Percentiles rank a stretch among this genome's conserved stretches.
Evolutionary conservation across 1,284 basidiomycete species (phyloP).

Genomic region (Sutorius eximius): DNA sequence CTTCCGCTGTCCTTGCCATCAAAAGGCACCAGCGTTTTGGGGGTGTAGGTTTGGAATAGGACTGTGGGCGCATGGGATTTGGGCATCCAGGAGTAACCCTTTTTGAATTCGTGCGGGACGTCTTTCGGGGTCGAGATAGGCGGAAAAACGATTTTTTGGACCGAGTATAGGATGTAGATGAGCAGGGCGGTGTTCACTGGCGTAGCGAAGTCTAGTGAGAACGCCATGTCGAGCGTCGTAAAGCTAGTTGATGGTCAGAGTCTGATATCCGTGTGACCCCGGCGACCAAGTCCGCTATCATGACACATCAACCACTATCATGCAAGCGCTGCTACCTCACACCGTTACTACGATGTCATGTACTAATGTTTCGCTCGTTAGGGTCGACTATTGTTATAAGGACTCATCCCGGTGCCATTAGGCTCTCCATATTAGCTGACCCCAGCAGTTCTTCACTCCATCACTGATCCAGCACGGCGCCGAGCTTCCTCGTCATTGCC

Average conservation of each 20-base stretch:
- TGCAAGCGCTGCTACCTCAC: no score
- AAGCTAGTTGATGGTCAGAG: not conserved
- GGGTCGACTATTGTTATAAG: no score
- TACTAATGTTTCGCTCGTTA: no score
- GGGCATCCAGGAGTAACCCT: slow-evolving; percentile 86
- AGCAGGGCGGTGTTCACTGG: slow-evolving; percentile 76
- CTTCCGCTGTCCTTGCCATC: slow-evolving; percentile 66
- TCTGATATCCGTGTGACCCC: slow-evolving; percentile 3
- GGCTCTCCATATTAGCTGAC: not conserved
- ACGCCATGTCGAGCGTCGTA: slow-evolving; percentile 20
- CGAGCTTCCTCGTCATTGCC: not conserved
- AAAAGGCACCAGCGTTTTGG: slow-evolving; percentile 68
- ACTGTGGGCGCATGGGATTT: slow-evolving; percentile 75
- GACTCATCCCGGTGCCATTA: not conserved
- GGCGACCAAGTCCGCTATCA: not conserved
- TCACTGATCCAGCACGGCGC: not conserved
- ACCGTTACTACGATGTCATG: no score
- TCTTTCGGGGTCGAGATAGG: slow-evolving; percentile 46
- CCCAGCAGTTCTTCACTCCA: not conserved
- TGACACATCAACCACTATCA: not conserved
- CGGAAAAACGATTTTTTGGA: slow-evolving; percentile 74
- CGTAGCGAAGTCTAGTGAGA: slow-evolving; percentile 52
- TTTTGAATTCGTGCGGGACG: slow-evolving; percentile 69
- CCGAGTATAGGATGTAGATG: slow-evolving; percentile 75
- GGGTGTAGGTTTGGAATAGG: slow-evolving; percentile 74